phyloP scores from a whole-genome alignment of 164 flowering plant genomes.

The Sedum album region DNA sequence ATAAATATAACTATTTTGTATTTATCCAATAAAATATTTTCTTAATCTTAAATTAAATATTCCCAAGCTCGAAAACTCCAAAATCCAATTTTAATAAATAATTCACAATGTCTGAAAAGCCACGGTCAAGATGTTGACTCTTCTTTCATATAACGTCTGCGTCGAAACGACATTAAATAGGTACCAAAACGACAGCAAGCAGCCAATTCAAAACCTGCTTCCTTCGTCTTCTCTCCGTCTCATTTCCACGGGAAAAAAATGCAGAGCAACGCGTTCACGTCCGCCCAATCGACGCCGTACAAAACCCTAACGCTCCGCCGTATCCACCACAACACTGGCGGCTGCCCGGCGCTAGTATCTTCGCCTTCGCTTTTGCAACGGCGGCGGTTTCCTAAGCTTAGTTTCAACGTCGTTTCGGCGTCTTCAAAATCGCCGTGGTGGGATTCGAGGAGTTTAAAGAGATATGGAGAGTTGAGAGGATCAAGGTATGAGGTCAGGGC shows the following conservation, averaged over 20 bases:
- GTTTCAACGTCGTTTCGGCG: neutral
- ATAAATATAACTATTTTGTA: neutral
- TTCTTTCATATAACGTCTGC: neutral
- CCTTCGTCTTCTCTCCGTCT: neutral
- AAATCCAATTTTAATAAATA: neutral
- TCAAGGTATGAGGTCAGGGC: neutral
- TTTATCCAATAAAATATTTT: neutral
- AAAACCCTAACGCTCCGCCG: neutral
- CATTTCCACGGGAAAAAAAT: neutral
- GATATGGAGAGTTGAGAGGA: neutral
- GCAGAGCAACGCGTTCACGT: constrained; percentile 1
- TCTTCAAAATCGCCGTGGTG: neutral
- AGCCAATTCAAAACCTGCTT: constrained; percentile 2
- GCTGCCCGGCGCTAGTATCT: neutral
- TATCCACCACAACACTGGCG: neutral
- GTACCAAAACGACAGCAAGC: neutral
- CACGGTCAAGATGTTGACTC: neutral
- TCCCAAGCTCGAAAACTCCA: neutral
- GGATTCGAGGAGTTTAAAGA: neutral
- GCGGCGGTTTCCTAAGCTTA: neutral
- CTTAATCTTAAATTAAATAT: neutral
- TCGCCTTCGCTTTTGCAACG: neutral
- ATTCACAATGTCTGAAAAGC: neutral
- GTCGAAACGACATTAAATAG: neutral
- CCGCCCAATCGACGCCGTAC: neutral